Percentiles rank a stretch among this genome's conserved stretches.
Conservation (phyloP, 768 basidiomycete genomes). For the Sutorius australiensis region DNA sequence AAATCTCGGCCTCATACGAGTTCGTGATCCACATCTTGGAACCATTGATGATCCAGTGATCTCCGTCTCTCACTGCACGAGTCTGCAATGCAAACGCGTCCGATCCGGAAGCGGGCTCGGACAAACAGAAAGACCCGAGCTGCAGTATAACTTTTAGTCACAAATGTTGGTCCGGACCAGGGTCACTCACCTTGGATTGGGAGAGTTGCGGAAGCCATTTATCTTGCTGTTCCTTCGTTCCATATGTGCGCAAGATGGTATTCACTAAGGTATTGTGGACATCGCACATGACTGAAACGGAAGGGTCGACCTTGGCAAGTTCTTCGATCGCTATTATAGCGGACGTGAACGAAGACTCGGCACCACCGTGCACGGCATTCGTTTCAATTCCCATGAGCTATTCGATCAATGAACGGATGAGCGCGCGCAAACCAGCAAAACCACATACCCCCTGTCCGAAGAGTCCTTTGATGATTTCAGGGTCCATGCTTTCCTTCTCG, state of each 20-base stretch:
- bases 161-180: background rate
- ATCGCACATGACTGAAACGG: conserved; percentile 94
- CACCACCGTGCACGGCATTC: conserved; percentile 73
- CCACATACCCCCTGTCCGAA: conserved; percentile 89
- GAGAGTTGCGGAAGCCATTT: conserved; percentile 86
- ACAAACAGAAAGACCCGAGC: conserved; percentile 96
- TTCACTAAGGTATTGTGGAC: conserved; percentile 99
- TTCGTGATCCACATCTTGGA: conserved; percentile 99
- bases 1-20: conserved; percentile 85
- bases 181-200: conserved; percentile 57
- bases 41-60: conserved; percentile 87
- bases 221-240: conserved; percentile 76
- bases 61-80: conserved; percentile 82
- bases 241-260: conserved; percentile 87
- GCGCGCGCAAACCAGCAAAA: background rate
- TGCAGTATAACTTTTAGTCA: conserved; percentile 31
- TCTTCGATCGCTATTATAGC: conserved; percentile 98
- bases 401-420: background rate
- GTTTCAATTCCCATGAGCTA: conserved; percentile 99
- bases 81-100: conserved; percentile 98
- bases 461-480: conserved; percentile 75
- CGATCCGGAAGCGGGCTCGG: conserved; percentile 89
- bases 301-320: conserved; percentile 92
- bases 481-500: conserved; percentile 94
- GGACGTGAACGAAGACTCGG: conserved; percentile 88